Conservation (phyloP, 1,284 basidiomycete species). For the Tremellales sp. region DNA sequence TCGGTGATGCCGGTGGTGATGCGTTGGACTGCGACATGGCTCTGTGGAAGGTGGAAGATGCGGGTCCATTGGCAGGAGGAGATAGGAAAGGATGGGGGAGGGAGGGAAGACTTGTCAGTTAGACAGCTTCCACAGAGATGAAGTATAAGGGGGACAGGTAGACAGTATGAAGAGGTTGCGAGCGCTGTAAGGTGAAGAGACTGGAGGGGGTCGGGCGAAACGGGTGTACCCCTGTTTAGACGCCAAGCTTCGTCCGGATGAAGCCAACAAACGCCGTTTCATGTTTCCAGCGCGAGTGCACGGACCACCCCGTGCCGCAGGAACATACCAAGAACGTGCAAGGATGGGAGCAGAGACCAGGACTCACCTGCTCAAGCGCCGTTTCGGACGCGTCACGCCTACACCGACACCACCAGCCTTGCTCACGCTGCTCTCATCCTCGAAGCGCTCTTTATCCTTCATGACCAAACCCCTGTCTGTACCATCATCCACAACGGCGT, state of each 20-base stretch:
- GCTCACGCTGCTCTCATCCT: slow-evolving; percentile 24
- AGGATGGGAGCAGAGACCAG: too few species aligned
- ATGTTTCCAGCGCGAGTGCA: background rate
- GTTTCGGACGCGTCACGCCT: slow-evolving; percentile 40
- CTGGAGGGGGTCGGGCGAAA: too few species aligned
- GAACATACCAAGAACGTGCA: background rate
- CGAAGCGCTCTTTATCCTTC: slow-evolving; percentile 15
- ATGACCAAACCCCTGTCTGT: slow-evolving; percentile 27
- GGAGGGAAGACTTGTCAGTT: slow-evolving; percentile 32
- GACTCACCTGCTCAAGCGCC: slow-evolving; percentile 43
- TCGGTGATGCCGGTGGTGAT: slow-evolving; percentile 29
- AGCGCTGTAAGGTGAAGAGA: too few species aligned
- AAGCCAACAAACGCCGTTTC: too few species aligned
- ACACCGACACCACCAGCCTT: slow-evolving; percentile 30
- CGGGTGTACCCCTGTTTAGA: too few species aligned
- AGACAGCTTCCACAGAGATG: slow-evolving; percentile 17
- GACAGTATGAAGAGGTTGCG: too few species aligned
- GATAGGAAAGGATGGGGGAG: slow-evolving; percentile 23
- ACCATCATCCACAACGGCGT: slow-evolving; percentile 7
- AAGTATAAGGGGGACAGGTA: background rate
- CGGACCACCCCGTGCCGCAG: background rate
- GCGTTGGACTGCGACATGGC: slow-evolving; percentile 9
- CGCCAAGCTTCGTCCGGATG: too few species aligned
- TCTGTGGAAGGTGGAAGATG: slow-evolving; percentile 8
- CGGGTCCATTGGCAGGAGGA: slow-evolving; percentile 22